Evolutionary conservation across 2,329 filamentous ascomycete genomes (phyloP), one percentile per base, ranked within the genome.

Genomic region (Hypoxylon rubiginosum): DNA sequence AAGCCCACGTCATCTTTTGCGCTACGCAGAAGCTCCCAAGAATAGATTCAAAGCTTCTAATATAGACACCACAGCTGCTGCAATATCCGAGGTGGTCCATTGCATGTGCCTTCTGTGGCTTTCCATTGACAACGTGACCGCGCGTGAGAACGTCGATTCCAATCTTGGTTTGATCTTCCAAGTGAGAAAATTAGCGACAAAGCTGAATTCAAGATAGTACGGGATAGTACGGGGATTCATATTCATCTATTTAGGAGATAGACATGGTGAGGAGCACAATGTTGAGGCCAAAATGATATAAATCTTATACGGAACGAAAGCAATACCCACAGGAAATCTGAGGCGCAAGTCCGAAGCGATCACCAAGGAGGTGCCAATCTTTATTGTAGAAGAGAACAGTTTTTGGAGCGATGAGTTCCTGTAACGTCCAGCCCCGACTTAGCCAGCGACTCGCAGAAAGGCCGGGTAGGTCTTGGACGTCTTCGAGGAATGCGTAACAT

Each of bases 1-100:
- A 53, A 24, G 50, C 62, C 66, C 66, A 68, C 0, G 17, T 53
- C 62, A 68, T 66, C 39, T 48, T 53, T 30, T 52, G 26, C 3
- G 49, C 56, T 1, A 58, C 56, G 26, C 34, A 52, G 26, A 45
- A 17, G 2, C 6, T 10, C 32, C 11, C 6, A n/a, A 58, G 17
- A 32, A 51, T 45, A 17, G 13, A 15, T 4, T 45, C 19, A 11
- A 58, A 17, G 17, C 21, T 10, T 8, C 17, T 2, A 3, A 24
- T 4, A 17, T n/a, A 2, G 21, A 7, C 5, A 17, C 21, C 10
- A 13, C 54, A 57, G 28, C 41, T 49, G n/a, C 6, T 6, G 17
- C 53, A 57, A 11, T 17, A 6, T 10, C 6, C 34, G 4, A 39
- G 9, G 15, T 9, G 3, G 34, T 3, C 3, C 15, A 11, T 39